Evolutionary conservation across 257 asterid species (phyloP).

Genomic region (Linderniella brevidens): DNA sequence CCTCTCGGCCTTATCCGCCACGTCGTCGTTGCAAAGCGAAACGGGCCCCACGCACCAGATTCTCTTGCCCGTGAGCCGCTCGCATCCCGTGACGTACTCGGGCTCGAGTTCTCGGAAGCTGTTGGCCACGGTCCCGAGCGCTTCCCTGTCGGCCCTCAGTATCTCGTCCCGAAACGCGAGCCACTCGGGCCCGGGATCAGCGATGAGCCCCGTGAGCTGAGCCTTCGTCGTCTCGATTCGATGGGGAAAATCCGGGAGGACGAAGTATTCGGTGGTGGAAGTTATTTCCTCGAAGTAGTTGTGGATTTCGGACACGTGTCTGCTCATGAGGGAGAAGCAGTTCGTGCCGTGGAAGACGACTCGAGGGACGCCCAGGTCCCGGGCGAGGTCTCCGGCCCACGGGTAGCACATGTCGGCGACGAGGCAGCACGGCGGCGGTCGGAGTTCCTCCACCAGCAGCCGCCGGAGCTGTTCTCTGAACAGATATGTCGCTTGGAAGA

Average conservation of each 20-base stretch:
- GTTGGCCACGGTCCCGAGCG: constrained; percentile 32
- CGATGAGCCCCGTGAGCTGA: constrained; percentile 17
- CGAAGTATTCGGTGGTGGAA: constrained; percentile 24
- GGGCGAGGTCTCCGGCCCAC: constrained; percentile 5
- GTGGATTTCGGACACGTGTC: background rate
- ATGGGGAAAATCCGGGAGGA: constrained; percentile 33
- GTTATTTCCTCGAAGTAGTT: background rate
- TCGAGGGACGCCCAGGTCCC: constrained; percentile 1
- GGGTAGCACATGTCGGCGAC: constrained; percentile 1
- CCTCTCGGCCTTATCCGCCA: constrained; percentile 21
- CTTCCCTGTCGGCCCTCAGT: constrained; percentile 14
- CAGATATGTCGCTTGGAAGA: background rate
- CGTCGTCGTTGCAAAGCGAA: constrained; percentile 20
- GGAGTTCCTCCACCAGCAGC: background rate
- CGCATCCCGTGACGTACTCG: constrained; percentile 14
- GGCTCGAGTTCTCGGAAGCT: constrained; percentile 32
- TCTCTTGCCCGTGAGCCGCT: constrained; percentile 11
- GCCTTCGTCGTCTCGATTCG: constrained; percentile 26
- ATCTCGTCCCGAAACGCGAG: constrained; percentile 4
- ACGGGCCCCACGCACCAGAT: constrained; percentile 42
- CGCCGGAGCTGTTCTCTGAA: background rate
- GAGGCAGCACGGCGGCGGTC: background rate
- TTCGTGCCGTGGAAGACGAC: constrained; percentile 1
- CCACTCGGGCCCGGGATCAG: constrained; percentile 8
- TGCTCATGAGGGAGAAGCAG: background rate